Base-by-base conservation (phyloP, 805 yeast genomes). In the Pichia rugopelliculosa region DNA sequence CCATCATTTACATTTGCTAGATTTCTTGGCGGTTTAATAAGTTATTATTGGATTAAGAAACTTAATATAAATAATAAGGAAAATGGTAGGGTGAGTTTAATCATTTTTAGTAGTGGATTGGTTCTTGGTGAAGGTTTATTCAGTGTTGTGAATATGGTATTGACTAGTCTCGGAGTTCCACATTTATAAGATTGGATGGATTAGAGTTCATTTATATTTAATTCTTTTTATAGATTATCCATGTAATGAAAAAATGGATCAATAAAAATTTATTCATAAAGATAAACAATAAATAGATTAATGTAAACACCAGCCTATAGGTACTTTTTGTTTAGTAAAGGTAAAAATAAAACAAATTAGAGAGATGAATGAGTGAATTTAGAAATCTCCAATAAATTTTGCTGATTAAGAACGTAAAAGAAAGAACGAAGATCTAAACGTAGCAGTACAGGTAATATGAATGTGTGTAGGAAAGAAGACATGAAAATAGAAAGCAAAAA, bases 1-100 rank as follows among this genome's bases (percentile, higher is more conserved):
- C 98, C 99, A 3, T 82, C 88, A 42, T 93, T 91, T 67, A 93
- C 98, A 0, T 70, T 91, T 41, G 98, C 98, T 1, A 73, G 99
- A 56, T 91, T 93, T 61, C 52, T 88, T 21, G 99, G 99, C 10
- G 99, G 99, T 2, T 56, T 85, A 3, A 59, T 80, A 30, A 77
- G 89, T 1, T 75, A 76, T 59, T 52, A 68, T 54, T 80, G 90
- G 88, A 53, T 79, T 49, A 36, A 33, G 13, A 65, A 61, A 37
- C 63, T 46, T 8, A 54, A 56, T 17, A 7, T 20, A 17, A 30
- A 26, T 11, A 33, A 22, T 10, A 11, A 21, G 41, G 45, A 40
- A 12, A 27, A 40, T 40, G 38, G 36, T n/a, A 80, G 78, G 53
- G 87, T 93, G 1, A 74, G 73, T 39, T 75, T 91, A 80, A 88